Evolutionary conservation across 2,329 filamentous ascomycete genomes (phyloP).

Genomic region (Chalaropsis thielavioides): DNA sequence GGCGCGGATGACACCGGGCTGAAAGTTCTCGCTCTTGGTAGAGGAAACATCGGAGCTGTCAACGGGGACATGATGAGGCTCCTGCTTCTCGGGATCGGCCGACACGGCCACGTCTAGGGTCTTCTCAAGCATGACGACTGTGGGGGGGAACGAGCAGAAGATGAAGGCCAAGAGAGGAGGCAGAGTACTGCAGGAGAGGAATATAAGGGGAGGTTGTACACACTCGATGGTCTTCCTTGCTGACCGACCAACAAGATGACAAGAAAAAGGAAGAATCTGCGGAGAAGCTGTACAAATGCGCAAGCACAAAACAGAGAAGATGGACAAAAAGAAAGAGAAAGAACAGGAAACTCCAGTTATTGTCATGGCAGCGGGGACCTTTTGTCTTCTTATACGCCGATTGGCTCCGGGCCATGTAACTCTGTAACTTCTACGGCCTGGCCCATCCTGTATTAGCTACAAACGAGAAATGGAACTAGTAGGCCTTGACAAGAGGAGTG

Average conservation of each 20-base stretch:
- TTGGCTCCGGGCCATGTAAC: not conserved
- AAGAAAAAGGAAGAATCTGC: not conserved
- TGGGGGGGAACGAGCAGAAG: not conserved
- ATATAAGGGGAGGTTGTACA: not conserved
- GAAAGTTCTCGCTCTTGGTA: conserved; percentile 21
- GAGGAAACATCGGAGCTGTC: conserved; percentile 20
- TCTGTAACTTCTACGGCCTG: not conserved
- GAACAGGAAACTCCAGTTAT: not conserved
- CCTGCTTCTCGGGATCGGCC: conserved; percentile 15
- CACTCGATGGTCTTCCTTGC: not conserved
- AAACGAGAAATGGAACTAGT: not conserved
- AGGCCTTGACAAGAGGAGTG: not conserved
- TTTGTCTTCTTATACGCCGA: conserved; percentile 7
- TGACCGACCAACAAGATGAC: not conserved
- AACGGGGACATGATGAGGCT: conserved; percentile 1
- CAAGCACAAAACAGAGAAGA: not conserved
- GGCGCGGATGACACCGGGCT: conserved; percentile 28
- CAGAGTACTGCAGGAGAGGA: not conserved
- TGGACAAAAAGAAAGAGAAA: not conserved
- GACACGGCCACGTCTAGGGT: not conserved
- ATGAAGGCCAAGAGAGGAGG: not conserved
- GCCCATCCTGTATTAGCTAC: not conserved
- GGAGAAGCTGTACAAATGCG: not conserved
- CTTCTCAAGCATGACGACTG: conserved; percentile 1
- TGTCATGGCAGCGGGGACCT: not conserved